Evolutionary conservation across 169 alveolate species (phyloP), one percentile per base, ranked within the genome.

Genomic region (Babesia bigemina): DNA sequence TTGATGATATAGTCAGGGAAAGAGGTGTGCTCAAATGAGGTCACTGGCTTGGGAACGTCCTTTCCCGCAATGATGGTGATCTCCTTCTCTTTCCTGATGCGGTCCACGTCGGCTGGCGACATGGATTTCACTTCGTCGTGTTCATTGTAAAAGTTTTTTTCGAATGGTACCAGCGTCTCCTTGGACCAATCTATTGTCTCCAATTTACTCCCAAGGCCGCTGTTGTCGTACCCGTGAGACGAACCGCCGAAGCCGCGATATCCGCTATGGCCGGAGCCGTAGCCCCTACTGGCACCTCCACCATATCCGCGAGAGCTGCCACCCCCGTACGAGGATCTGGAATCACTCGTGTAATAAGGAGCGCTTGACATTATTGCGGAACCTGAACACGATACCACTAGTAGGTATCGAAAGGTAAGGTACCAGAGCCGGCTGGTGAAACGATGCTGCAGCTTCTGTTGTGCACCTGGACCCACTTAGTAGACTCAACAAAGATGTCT

Each of bases 1-100:
- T 95, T 93, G 71, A 92, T 69, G 65, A 96, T 91, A 87, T 95
- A 96, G 65, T 91, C 94, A 36, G 99, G 99, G 86, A 95, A 95
- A 22, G 96, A 94, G 36, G 98, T 84, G 70, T 94, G 95, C 17
- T 88, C 95, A 84, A 96, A 97, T 24, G 94, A 88, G 19, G 71
- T 88, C 63, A 95, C 94, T 22, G 99, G 99, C 63, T 94, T 92
- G 11, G 98, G 99, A 11, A 95, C 93, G 67, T 91, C 88, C 45
- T 67, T 85, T 61, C 98, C 97, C 36, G 93, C 94, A 55, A 91
- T 87, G 19, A 95, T 86, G 24, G 96, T 95, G 48, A 95, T 93
- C 39, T 86, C 92, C 69, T 88, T 86, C 56, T 91, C 91, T 4
- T 92, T 92, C 48, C 98, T 63, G 49, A 95, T 88, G 42, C 87